phyloP scores from a whole-genome alignment of 192 early-diverging fungal species.

The Pilobolus umbonatus region DNA sequence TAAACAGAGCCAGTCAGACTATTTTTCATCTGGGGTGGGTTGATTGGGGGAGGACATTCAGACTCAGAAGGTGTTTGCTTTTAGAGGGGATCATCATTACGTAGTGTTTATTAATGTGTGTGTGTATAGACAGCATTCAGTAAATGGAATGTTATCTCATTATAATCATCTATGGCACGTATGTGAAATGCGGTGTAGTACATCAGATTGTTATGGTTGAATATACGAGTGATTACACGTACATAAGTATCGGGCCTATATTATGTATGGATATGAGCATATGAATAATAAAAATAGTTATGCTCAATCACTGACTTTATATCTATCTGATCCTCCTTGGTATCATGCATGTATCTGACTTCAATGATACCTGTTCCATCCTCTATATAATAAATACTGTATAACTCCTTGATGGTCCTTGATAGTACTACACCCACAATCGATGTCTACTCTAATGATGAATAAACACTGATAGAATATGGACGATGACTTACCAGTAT shows the following conservation, averaged over 20 bases:
- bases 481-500: no score
- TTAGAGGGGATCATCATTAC: no score
- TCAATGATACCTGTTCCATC: slow-evolving; percentile 81
- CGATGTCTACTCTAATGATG: background rate
- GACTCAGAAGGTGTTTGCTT: no score
- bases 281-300: background rate
- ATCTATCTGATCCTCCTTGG: background rate
- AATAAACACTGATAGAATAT: background rate
- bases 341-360: background rate
- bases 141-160: slow-evolving; percentile 75
- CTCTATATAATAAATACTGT: slow-evolving; percentile 54
- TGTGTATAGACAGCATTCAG: slow-evolving; percentile 64
- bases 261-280: background rate
- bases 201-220: no score
- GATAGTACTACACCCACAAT: background rate
- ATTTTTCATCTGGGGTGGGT: no score
- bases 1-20: no score
- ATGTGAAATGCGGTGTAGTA: no score
- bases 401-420: background rate
- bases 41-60: no score
- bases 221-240: slow-evolving; percentile 63
- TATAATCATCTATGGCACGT: slow-evolving; percentile 56
- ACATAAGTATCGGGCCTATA: slow-evolving; percentile 49
- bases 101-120: slow-evolving; percentile 13
- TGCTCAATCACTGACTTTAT: background rate